Evolutionary conservation across 1,284 basidiomycete genomes (phyloP), one percentile per base, ranked within the genome.

Genomic region (Fistulinella cinereoalba): DNA sequence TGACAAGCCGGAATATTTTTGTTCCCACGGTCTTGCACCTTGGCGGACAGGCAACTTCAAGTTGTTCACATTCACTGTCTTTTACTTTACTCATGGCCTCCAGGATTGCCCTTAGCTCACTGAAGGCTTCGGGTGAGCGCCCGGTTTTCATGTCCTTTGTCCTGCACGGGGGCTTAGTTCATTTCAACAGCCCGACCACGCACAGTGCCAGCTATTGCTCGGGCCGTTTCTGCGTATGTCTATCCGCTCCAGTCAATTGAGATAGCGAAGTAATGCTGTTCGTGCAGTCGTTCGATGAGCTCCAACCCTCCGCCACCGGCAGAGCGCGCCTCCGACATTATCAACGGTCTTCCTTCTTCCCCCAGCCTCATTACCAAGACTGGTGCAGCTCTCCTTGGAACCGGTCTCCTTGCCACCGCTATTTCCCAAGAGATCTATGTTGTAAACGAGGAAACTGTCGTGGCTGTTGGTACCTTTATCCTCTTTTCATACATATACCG

Each of bases 351-450:
- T 54, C 97, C 96, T 41, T 93, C 92, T 44, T 90, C 90, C 56
- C 89, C 90, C 32, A 80, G 75, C 61, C 79, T 97, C 70, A 79
- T 96, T 75, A 92, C 93, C 69, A 98, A 98, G 79, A 96, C 91
- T 43, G 92, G 93, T 55, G 85, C 89, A 54, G 86, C 95, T 63
- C 78, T 97, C 63, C 83, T 97, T 53, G 92, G 93, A 62, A 91
- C 92, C 32, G 94, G 92, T 66, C 76, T 93, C 52, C 76, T 88
- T 51, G 96, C 95, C 23, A 83, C 93, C 18, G 95, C 94, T 65
- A 95, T 98, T 73, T 97, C 93, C 32, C 90, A 94, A 69, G 96
- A 99, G 75, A 83, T 98, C 48, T 98, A 97, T 69, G 96, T 99
- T 51, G 83, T 96, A 64, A 97, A 97, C 71, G 95, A 97, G 73